These are phyloP conservation scores for Cercospora zeina DNA, from an alignment of 2,329 filamentous ascomycete genomes.

Conservation along the genomic window DNA sequence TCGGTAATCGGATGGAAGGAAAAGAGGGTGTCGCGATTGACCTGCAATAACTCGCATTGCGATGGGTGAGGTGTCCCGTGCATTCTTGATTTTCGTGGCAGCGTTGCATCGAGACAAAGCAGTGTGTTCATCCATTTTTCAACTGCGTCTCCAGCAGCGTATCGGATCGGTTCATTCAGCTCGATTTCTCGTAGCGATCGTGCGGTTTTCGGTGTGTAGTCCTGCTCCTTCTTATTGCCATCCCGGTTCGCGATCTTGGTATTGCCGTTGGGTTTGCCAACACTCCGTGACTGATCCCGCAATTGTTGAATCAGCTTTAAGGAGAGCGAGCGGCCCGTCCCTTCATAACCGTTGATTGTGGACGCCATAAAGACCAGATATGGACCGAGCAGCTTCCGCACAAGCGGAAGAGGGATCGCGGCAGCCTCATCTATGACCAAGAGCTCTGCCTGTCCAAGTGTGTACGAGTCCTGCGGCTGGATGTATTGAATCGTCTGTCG, in stretches of 20 bases:
- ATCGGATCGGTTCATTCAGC: slow-evolving; percentile 89
- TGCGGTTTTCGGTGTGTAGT: slow-evolving; percentile 60
- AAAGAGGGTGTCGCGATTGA: slow-evolving; percentile 96
- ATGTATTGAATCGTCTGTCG: slow-evolving; percentile 99
- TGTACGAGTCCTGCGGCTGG: slow-evolving; percentile 91
- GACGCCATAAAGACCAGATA: slow-evolving; percentile 99
- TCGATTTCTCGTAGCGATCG: slow-evolving; percentile 89
- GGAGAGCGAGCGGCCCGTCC: slow-evolving; percentile 89
- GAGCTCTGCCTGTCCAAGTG: slow-evolving; percentile 89
- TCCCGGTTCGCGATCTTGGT: slow-evolving; percentile 74
- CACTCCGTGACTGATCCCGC: slow-evolving; percentile 80
- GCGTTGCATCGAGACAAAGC: slow-evolving; percentile 87
- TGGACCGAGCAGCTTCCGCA: slow-evolving; percentile 90
- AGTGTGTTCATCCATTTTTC: slow-evolving; percentile 96
- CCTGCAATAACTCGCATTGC: slow-evolving; percentile 85
- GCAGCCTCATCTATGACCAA: slow-evolving; percentile 97
- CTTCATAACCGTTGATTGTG: slow-evolving; percentile 98
- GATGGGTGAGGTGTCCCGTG: slow-evolving; percentile 86
- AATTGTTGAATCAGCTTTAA: slow-evolving; percentile 97
- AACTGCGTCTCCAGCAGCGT: slow-evolving; percentile 83
- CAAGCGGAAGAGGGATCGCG: slow-evolving; percentile 88
- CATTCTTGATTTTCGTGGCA: slow-evolving; percentile 73
- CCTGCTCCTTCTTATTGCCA: slow-evolving; percentile 71
- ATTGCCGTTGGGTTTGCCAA: slow-evolving; percentile 55
- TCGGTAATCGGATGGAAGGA: slow-evolving; percentile 97